Evolutionary conservation across 1,284 basidiomycete genomes (phyloP).

Genomic region (Naganishia albida): DNA sequence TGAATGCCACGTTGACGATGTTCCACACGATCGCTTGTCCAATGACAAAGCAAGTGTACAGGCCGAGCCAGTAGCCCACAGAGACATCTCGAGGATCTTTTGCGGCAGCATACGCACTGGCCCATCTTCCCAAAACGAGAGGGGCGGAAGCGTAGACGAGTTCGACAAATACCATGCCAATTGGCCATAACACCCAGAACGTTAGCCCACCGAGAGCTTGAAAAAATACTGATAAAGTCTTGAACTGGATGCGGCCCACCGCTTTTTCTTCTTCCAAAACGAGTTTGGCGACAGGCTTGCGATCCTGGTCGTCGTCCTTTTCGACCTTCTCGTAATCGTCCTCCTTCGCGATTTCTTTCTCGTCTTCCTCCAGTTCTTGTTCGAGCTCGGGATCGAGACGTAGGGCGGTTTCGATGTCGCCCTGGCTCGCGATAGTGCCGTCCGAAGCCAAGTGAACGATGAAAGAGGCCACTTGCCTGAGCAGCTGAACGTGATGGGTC

Average conservation of each 20-base stretch:
- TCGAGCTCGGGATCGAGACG: slow-evolving; percentile 25
- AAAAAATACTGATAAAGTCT: slow-evolving; percentile 28
- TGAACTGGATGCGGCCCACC: slow-evolving; percentile 31
- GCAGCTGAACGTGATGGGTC: slow-evolving; percentile 71
- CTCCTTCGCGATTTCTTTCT: slow-evolving; percentile 29
- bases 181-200: slow-evolving; percentile 54
- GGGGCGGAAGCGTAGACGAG: slow-evolving; percentile 56
- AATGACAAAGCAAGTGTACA: slow-evolving; percentile 56
- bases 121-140: slow-evolving; percentile 65
- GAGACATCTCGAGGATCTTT: slow-evolving; percentile 49
- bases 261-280: slow-evolving; percentile 34
- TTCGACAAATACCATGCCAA: slow-evolving; percentile 44
- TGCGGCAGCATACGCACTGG: slow-evolving; percentile 59
- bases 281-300: slow-evolving; percentile 29
- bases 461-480: slow-evolving; percentile 65
- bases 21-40: slow-evolving; percentile 47
- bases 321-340: slow-evolving; percentile 51
- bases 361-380: slow-evolving; percentile 22
- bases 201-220: slow-evolving; percentile 52
- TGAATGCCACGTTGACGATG: slow-evolving; percentile 50
- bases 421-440: slow-evolving; percentile 52
- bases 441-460: slow-evolving; percentile 63
- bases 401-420: slow-evolving; percentile 35
- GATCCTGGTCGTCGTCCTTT: slow-evolving; percentile 59
- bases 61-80: slow-evolving; percentile 55